Conservation (phyloP, 768 basidiomycete genomes). For the Strobilomyces confusus region DNA sequence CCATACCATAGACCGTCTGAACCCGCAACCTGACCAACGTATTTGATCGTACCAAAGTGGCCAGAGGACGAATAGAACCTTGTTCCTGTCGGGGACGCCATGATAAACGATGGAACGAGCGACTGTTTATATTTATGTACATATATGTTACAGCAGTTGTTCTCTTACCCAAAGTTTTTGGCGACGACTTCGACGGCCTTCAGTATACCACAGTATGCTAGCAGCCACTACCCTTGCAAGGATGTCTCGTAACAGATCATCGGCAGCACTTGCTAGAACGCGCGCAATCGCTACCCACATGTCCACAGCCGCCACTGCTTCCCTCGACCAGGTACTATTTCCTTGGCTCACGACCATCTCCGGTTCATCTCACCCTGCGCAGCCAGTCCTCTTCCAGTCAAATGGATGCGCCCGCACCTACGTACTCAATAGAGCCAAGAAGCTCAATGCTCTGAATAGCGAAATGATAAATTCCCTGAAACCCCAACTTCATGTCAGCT, state of each 20-base stretch:
- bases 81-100: slow-evolving; percentile 36
- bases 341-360: neutral
- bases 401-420: slow-evolving; percentile 61
- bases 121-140: slow-evolving; percentile 17
- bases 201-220: slow-evolving; percentile 23
- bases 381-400: slow-evolving; percentile 67
- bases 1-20: slow-evolving; percentile 82
- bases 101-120: neutral
- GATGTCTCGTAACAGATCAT: slow-evolving; percentile 26
- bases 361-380: slow-evolving; percentile 19
- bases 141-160: neutral
- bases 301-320: slow-evolving; percentile 22
- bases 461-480: slow-evolving; percentile 71
- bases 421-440: slow-evolving; percentile 72
- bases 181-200: neutral
- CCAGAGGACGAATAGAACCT: slow-evolving; percentile 50
- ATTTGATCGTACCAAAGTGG: slow-evolving; percentile 67
- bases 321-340: slow-evolving; percentile 25
- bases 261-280: slow-evolving; percentile 28
- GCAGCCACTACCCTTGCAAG: slow-evolving; percentile 21
- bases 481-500: slow-evolving; percentile 70
- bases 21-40: slow-evolving; percentile 57
- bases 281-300: slow-evolving; percentile 34
- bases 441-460: slow-evolving; percentile 79
- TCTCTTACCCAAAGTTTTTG: slow-evolving; percentile 8